Percentiles rank a stretch among this genome's conserved stretches.
These are phyloP conservation scores for Bryoglossum gracile DNA, from an alignment of 495 filamentous ascomycete genomes.

Conservation along the genomic window DNA sequence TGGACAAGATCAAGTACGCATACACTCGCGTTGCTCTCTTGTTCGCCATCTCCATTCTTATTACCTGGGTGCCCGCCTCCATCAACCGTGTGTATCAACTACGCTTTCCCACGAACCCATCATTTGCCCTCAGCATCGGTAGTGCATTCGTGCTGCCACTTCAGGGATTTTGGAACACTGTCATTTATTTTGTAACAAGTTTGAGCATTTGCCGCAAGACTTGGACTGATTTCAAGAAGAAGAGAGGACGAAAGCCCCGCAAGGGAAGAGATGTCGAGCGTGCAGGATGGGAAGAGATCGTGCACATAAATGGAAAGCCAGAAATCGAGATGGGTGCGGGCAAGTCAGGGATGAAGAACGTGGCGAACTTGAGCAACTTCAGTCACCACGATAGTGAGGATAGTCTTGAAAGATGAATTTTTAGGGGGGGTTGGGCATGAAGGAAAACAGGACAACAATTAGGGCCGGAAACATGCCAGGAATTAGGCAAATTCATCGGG, in stretches of 20 bases:
- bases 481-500: too few relatives aligned
- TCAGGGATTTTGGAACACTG: slow-evolving; percentile 78
- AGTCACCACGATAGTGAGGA: too few relatives aligned
- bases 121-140: slow-evolving; percentile 61
- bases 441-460: too few relatives aligned
- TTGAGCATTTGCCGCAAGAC: slow-evolving; percentile 30
- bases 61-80: slow-evolving; percentile 79
- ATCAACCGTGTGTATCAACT: slow-evolving; percentile 71
- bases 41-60: slow-evolving; percentile 69
- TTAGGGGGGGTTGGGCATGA: too few relatives aligned
- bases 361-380: too few relatives aligned
- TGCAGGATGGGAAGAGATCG: too few relatives aligned
- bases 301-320: too few relatives aligned
- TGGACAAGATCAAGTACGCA: slow-evolving; percentile 18
- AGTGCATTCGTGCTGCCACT: slow-evolving; percentile 71
- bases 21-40: slow-evolving; percentile 77
- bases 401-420: too few relatives aligned
- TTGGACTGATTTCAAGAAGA: not conserved
- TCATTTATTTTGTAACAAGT: slow-evolving; percentile 66
- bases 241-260: not conserved
- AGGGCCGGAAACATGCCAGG: too few relatives aligned
- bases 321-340: too few relatives aligned
- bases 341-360: too few relatives aligned
- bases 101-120: slow-evolving; percentile 44
- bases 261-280: too few relatives aligned